phyloP scores from a whole-genome alignment of 1,284 basidiomycete genomes.

The Puccinia novopanici region DNA sequence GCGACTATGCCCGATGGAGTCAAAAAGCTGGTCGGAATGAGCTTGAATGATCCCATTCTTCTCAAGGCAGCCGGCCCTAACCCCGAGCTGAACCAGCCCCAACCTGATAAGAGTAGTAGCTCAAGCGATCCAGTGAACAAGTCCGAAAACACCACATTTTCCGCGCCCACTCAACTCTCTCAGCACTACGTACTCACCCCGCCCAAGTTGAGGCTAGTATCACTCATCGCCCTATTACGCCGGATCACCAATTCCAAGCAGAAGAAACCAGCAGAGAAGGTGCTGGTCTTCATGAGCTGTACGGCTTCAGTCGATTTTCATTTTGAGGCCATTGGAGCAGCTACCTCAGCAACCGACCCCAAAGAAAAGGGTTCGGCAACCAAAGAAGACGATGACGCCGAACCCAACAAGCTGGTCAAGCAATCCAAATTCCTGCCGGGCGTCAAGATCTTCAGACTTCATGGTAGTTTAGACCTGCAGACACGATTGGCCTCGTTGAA shows the following conservation, averaged over 20 bases:
- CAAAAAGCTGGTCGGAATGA: conserved; percentile 82
- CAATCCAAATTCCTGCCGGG: conserved; percentile 77
- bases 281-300: conserved; percentile 94
- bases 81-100: not conserved
- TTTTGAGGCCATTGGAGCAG: conserved; percentile 77
- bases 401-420: conserved; percentile 61
- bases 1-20: conserved; percentile 95
- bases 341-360: conserved; percentile 54
- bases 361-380: conserved; percentile 53
- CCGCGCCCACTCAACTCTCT: conserved; percentile 88
- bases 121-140: conserved; percentile 34
- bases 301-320: conserved; percentile 98
- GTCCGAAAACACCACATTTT: conserved; percentile 68
- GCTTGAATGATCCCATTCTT: conserved; percentile 66
- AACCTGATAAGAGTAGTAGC: not conserved
- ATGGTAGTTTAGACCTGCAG: conserved; percentile 83
- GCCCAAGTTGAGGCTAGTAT: conserved; percentile 87
- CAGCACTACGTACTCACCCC: conserved; percentile 92
- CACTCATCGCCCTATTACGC: conserved; percentile 80
- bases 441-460: conserved; percentile 82
- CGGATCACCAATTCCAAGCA: conserved; percentile 59
- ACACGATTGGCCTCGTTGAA: conserved; percentile 79
- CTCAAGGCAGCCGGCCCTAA: conserved; percentile 58
- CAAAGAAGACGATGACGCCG: conserved; percentile 57
- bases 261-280: conserved; percentile 61